Evolutionary conservation across 2,329 filamentous ascomycete species (phyloP), one percentile per base, ranked within the genome.

Genomic region (Botryotinia convoluta): DNA sequence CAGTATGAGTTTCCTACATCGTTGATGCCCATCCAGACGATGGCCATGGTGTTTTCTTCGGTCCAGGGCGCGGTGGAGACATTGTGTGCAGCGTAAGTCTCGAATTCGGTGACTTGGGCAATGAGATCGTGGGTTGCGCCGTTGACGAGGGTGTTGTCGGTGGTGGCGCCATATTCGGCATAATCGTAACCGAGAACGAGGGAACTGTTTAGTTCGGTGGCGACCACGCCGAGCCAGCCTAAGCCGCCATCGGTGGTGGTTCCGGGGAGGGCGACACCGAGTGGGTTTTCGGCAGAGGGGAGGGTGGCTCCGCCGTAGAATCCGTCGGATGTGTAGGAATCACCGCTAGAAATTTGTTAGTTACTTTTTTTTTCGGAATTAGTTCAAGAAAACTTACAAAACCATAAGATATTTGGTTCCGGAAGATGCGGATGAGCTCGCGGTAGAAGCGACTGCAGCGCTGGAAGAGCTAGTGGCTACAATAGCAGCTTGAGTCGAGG

Each of bases 331-430:
- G 69, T 51, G 26, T 71, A 71, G 5, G 69, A 71, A 39, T 63
- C 69, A 42, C 69, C 59, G 51, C 69, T 71, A 12, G 9, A 4
- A 2, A 32, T 8, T 12, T n/a, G 44, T 71, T 37, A 63, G 59
- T 14, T 22, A 14, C 20, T 14, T 32, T 44, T 32, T 3, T 64
- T 44, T 22, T 22, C 9, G 18, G 2, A 22, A 8, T 54, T 22
- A 16, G 2, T 2, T 6, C 8, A 20, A 12, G 20, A 0, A 37
- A 54, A 54, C 59, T 51, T 39, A 71, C 69, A 71, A 71, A 48
- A 71, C 37, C 69, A 71, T 71, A 16, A 63, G 45, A 54, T 71
- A 71, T 57, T 63, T 71, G 44, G 69, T 71, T 71, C 59, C 44
- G 29, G 69, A 54, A 16, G 69, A 62, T 39, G 69, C 29, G 8